Base-by-base conservation (phyloP, 108 stramenopile genomes). In the Skeletonema potamos region DNA sequence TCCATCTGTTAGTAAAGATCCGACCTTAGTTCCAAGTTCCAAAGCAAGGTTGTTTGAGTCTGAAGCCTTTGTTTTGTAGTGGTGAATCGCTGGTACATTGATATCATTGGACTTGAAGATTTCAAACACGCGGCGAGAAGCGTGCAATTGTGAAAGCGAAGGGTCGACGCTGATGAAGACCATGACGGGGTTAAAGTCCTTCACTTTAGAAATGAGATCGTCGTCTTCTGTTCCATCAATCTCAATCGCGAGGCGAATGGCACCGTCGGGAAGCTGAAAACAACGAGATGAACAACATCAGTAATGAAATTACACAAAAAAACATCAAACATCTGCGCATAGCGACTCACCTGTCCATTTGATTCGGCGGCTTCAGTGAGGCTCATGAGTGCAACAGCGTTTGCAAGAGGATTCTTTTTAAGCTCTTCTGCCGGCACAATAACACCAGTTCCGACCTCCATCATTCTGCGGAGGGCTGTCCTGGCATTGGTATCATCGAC, bases 371-470 rank as follows among this genome's bases (percentile, higher is more conserved):
- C 93, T 36, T 96, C 94, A 9, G 81, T 74, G 12, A 98, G 82
- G 39, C 78, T 81, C 78, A 94, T 84, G 6, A 97, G 88, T 27
- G 97, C 96, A 39, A 96, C 89, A 18, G 96, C 89, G 66, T 97
- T 96, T 18, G 92, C 94, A 54, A 98, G 58, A 36, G 96, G 96
- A 59, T 91, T 86, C 76, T 89, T 88, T 60, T 89, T 86, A 36
- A 98, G 85, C 66, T 92, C 94, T 36, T 76, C 92, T 4, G 89
- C 85, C 17, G 96, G 96, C 11, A 94, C 96, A 71, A 98, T 73
- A 6, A 97, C 92, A 39, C 96, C 96, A 74, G 95, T 87, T 26
- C 85, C 94, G 26, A 92, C 91, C 76, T 97, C 96, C 55, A 92
- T 88, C 76, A 98, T 84, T 59, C 96, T 87, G 26, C 93, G 86